Conservation (phyloP, 345 rosid genomes). For the Salix purpurea region DNA sequence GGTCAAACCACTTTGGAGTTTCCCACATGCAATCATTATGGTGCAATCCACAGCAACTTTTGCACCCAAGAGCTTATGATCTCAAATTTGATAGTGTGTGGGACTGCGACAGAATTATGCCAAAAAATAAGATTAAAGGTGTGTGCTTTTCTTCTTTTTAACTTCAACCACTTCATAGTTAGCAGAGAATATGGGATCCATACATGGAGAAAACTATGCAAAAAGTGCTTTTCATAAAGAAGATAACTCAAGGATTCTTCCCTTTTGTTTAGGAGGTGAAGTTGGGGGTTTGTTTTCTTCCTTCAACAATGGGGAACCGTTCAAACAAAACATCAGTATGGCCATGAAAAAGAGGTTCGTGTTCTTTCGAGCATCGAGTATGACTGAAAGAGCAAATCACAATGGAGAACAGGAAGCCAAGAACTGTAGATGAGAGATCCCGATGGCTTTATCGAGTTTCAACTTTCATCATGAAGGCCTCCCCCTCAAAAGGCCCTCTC, state of each 20-base stretch:
- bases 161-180: not conserved
- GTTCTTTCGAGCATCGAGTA: not conserved
- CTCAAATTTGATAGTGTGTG: not conserved
- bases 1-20: constrained; percentile 30
- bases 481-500: constrained; percentile 2
- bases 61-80: not conserved
- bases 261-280: not conserved
- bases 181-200: not conserved
- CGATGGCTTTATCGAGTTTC: constrained; percentile 7
- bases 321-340: not conserved
- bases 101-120: not conserved
- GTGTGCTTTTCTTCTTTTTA: not conserved
- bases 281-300: constrained; percentile 16
- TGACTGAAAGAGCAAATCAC: not conserved
- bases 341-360: not conserved
- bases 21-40: constrained; percentile 31
- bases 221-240: constrained; percentile 1
- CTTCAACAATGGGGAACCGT: not conserved
- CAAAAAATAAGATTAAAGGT: not conserved
- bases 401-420: not conserved
- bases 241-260: not conserved
- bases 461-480: constrained; percentile 20
- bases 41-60: constrained; percentile 15
- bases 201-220: not conserved
- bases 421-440: not conserved